Base-by-base conservation (phyloP, 1,139 yeast genomes). In the Debaryomyces fabryi region DNA sequence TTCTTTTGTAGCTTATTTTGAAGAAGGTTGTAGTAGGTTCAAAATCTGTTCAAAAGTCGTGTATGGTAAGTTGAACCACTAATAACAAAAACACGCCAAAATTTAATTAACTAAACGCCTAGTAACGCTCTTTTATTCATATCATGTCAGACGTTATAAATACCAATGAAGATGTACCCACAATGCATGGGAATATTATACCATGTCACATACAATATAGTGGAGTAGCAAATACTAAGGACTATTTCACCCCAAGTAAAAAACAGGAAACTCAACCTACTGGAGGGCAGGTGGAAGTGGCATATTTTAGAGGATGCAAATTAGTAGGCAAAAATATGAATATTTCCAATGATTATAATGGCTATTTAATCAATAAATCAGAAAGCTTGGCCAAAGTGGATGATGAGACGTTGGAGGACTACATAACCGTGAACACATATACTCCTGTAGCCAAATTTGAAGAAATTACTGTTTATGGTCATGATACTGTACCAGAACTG, bases 241-340 rank as follows among this genome's bases (percentile, higher is more conserved):
- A 66, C 3, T 72, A 59, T 50, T 76, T 73, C 55, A 63, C 76
- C 0, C 68, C 73, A 1, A 65, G 78, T 9, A 71, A 73, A 44
- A 51, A 53, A 15, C 48, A 39, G 6, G 66, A 65, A 44, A 46
- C 45, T 4, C 41, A 46, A 40, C 49, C 39, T 13, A 50, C 53
- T 3, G 57, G 52, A 16, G 48, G 55, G 32, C 54, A 55, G 4
- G 64, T 54, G 1, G 52, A 58, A 18, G 58, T 62, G 1, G 74
- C 76, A 6, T 71, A 66, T 51, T 74, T 72, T 50, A 59, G 80
- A 57, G 80, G 80, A 0, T 65, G 74, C 50, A 68, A 67, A 49
- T 57, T 75, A 15, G 60, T 70, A 4, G 79, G 78, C 0, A 61
- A 59, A 35, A 48, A 55, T 4, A 43, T 67, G 1, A 57, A 58